Base-by-base conservation (phyloP, 2,329 filamentous ascomycete species). In the Blastomyces silverae region DNA sequence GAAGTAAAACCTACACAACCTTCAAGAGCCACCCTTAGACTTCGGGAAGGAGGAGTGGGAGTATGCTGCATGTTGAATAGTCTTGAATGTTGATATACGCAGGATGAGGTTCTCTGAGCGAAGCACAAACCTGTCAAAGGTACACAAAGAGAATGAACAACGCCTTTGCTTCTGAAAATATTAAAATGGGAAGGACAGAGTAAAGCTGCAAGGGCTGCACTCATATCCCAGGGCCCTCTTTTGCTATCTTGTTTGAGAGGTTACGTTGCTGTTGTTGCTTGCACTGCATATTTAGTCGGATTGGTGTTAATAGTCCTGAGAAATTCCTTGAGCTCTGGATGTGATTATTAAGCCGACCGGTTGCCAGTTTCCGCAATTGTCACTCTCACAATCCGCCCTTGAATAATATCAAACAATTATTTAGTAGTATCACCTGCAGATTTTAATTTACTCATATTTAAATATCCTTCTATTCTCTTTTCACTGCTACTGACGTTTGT, bases 21-120 rank as follows among this genome's bases (percentile, higher is more conserved):
- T 81, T 96, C 90, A 6, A 96, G 80, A 25, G 92, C 93, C 67
- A 97, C 82, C 64, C 91, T 87, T 66, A 96, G 64, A 13, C 67
- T 65, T 13, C 65, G 59, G 34, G 50, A 53, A 4, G 64, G 57
- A 39, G 50, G 50, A 3, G 64, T 68, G 42, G 10, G 20, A 22
- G 15, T 55, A 20, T n/a, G 42, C 57, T 61, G 44, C 55, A 61
- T 61, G n/a, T 37, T 53, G 62, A 50, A n/a, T 15, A 56, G 48
- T 25, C 50, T 55, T 34, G 10, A 28, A 34, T 28, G 61, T 39
- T 42, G 34, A 20, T n/a, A 17, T 50, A 39, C 28, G 48, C 25
- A 11, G n/a, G 20, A 10, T 11, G 44, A 8, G 60, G n/a, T 37
- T 15, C 37, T 25, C 37, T 25, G 37, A 15, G 13, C 10, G 6